Conservation (phyloP, 305 asterid species). For the Fraxinus ornus region DNA sequence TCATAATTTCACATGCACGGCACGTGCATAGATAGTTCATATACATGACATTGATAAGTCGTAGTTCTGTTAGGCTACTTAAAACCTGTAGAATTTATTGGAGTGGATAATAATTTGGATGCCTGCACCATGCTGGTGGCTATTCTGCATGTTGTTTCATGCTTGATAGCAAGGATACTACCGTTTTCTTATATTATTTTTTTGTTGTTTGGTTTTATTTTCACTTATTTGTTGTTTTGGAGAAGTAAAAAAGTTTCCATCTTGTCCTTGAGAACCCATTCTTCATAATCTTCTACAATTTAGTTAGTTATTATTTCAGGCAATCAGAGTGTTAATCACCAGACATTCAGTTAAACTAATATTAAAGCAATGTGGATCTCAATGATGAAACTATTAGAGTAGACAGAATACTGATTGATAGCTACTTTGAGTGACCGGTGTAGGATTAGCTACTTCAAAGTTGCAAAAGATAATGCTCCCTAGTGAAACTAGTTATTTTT, state of each 20-base stretch:
- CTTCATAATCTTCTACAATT: not conserved
- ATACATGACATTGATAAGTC: not conserved
- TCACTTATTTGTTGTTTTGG: not conserved
- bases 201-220: not conserved
- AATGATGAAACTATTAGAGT: not conserved
- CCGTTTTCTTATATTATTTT: not conserved
- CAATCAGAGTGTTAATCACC: not conserved
- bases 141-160: not conserved
- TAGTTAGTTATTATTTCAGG: not conserved
- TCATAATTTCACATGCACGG: not conserved
- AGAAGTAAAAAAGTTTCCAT: not conserved
- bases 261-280: not conserved
- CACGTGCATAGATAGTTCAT: not conserved
- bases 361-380: not conserved
- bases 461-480: not conserved
- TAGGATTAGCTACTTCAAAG: not conserved
- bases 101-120: not conserved
- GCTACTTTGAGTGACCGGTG: not conserved
- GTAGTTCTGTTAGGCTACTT: not conserved
- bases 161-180: not conserved
- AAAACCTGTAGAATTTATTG: not conserved
- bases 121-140: not conserved
- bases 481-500: not conserved
- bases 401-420: not conserved
- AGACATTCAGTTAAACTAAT: not conserved